phyloP scores from a whole-genome alignment of 768 basidiomycete species.

The Auricularia heimuer region DNA sequence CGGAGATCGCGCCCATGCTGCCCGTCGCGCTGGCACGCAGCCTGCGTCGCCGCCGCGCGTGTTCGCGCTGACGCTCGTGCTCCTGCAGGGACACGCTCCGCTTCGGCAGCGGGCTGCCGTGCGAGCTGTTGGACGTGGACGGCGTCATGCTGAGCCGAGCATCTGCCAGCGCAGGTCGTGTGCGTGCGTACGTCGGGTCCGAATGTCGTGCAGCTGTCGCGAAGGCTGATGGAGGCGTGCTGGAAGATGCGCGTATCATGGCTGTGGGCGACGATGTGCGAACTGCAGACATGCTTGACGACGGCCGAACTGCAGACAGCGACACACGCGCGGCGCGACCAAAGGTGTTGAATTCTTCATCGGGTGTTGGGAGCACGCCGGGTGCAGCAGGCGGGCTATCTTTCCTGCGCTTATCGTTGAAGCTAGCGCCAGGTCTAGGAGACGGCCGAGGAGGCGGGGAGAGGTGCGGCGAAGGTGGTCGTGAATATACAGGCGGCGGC shows the following conservation, averaged over 20 bases:
- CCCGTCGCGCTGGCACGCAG: neutral
- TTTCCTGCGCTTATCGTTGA: neutral
- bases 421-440: neutral
- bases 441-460: neutral
- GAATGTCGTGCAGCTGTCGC: neutral
- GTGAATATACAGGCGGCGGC: neutral
- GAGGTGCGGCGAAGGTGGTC: neutral
- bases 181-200: neutral
- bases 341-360: neutral
- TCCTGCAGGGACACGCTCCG: neutral
- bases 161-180: neutral
- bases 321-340: neutral
- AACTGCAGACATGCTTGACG: neutral
- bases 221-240: neutral
- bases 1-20: neutral
- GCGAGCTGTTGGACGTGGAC: neutral
- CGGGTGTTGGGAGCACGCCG: neutral
- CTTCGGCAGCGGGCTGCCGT: neutral
- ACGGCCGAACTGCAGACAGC: neutral
- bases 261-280: neutral
- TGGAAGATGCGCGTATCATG: neutral
- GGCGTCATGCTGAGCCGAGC: neutral
- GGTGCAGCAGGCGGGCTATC: neutral
- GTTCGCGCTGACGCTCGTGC: neutral
- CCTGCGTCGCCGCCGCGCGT: neutral